phyloP scores from a whole-genome alignment of 2,329 filamentous ascomycete species.

The Arthrobotrys megalospora region DNA sequence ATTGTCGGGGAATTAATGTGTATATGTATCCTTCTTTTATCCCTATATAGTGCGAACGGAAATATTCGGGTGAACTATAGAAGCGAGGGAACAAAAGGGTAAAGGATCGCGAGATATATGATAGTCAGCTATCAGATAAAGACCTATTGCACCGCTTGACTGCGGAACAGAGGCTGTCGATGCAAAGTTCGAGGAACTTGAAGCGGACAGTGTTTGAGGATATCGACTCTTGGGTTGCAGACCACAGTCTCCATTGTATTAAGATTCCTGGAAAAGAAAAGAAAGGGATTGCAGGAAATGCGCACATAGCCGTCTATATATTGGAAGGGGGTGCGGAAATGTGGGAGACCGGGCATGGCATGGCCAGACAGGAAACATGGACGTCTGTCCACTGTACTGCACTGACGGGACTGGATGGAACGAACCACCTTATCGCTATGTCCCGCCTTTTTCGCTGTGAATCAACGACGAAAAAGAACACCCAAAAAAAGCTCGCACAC shows the following conservation, averaged over 20 bases:
- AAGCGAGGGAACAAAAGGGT: slow-evolving; percentile 37
- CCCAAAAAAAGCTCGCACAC: slow-evolving; percentile 51
- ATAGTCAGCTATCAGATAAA: slow-evolving; percentile 47
- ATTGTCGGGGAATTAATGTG: slow-evolving; percentile 21
- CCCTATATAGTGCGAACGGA: slow-evolving; percentile 20
- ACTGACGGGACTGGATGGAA: slow-evolving; percentile 34
- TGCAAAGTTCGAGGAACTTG: slow-evolving; percentile 58
- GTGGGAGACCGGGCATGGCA: slow-evolving; percentile 42
- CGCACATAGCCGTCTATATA: slow-evolving; percentile 61
- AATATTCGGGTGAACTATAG: slow-evolving; percentile 29
- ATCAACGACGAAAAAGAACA: slow-evolving; percentile 28
- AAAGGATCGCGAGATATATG: slow-evolving; percentile 38
- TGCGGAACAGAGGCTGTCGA: slow-evolving; percentile 46
- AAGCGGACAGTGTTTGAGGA: slow-evolving; percentile 44
- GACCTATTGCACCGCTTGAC: slow-evolving; percentile 50
- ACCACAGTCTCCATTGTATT: slow-evolving; percentile 50
- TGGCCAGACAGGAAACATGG: slow-evolving; percentile 23
- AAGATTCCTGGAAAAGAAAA: slow-evolving; percentile 52
- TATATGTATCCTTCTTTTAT: slow-evolving; percentile 25
- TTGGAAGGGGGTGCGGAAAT: slow-evolving; percentile 50
- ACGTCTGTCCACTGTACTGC: slow-evolving; percentile 18
- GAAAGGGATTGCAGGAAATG: slow-evolving; percentile 44
- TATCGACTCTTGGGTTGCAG: slow-evolving; percentile 42
- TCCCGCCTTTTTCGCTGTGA: slow-evolving; percentile 41
- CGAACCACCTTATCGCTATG: slow-evolving; percentile 58